Percentiles rank a stretch among this genome's conserved stretches.
Evolutionary conservation across 2,329 filamentous ascomycete species (phyloP).

Genomic region (Dryadomyces quercus-mongolicae): DNA sequence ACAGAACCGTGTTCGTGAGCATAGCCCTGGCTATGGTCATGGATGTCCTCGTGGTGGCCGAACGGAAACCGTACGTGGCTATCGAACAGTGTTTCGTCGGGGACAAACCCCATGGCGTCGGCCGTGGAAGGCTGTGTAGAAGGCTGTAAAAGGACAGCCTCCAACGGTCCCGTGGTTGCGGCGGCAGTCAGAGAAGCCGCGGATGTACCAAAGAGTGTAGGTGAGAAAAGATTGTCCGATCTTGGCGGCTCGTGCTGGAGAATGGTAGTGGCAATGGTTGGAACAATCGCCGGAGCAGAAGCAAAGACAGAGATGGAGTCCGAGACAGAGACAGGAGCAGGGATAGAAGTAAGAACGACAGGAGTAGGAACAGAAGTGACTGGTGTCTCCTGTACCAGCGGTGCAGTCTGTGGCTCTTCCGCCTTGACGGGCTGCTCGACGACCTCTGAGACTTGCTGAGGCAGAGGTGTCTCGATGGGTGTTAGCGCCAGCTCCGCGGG

Average conservation of each 20-base stretch:
- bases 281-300: background rate
- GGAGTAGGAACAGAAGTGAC: too few relatives aligned
- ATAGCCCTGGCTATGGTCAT: background rate
- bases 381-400: too few relatives aligned
- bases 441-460: too few relatives aligned
- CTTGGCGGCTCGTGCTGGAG: background rate
- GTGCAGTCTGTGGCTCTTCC: too few relatives aligned
- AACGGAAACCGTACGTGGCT: slow-evolving; percentile 8
- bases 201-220: slow-evolving; percentile 1
- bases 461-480: too few relatives aligned
- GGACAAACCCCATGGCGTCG: slow-evolving; percentile 6
- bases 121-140: background rate
- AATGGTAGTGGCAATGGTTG: background rate
- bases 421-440: too few relatives aligned
- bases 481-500: too few relatives aligned
- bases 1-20: slow-evolving; percentile 6
- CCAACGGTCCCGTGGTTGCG: background rate
- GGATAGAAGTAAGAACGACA: too few relatives aligned
- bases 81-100: slow-evolving; percentile 3
- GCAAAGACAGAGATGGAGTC: background rate
- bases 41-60: background rate
- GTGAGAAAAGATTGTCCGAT: background rate
- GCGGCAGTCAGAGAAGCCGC: background rate
- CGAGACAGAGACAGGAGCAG: background rate
- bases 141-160: background rate